Evolutionary conservation across 257 asterid species (phyloP).

Genomic region (Salvia rosmarinus): DNA sequence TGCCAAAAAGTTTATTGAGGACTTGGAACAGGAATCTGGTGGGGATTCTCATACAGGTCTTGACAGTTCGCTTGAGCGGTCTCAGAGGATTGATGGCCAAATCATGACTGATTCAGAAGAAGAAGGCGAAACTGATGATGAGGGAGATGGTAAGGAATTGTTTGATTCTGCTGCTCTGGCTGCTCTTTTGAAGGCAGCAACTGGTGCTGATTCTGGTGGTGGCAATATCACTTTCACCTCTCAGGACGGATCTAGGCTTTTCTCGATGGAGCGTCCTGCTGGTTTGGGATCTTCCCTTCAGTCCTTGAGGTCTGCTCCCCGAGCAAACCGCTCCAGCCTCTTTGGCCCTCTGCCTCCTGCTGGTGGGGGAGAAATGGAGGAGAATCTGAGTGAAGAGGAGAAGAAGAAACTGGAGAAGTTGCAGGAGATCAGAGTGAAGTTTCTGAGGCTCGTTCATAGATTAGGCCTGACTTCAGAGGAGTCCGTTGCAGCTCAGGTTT

Average conservation of each 20-base stretch:
- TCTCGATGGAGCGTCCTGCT: conserved; percentile 92
- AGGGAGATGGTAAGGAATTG: conserved; percentile 80
- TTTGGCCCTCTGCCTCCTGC: conserved; percentile 49
- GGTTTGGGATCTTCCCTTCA: conserved; percentile 92
- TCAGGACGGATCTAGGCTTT: conserved; percentile 91
- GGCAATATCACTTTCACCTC: conserved; percentile 75
- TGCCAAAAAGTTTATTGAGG: conserved; percentile 84
- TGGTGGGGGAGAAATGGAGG: conserved; percentile 58
- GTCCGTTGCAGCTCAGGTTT: conserved; percentile 79
- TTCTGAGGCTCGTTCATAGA: conserved; percentile 82
- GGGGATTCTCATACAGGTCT: conserved; percentile 50
- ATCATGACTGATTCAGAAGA: conserved; percentile 93
- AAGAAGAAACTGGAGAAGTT: conserved; percentile 80
- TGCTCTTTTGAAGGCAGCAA: conserved; percentile 92
- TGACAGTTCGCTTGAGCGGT: conserved; percentile 50
- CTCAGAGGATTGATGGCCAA: conserved; percentile 77
- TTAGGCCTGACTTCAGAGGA: conserved; percentile 82
- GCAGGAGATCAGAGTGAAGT: conserved; percentile 78
- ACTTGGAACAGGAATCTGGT: conserved; percentile 75
- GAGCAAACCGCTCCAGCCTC: conserved; percentile 56
- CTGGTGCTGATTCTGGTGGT: conserved; percentile 78
- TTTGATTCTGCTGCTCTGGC: conserved; percentile 94
- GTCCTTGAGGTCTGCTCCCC: conserved; percentile 70
- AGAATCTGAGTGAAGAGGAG: conserved; percentile 81
- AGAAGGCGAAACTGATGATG: conserved; percentile 89